Conservation (phyloP, 1,139 yeast genomes). For the Cylindricascospora bacillispora region DNA sequence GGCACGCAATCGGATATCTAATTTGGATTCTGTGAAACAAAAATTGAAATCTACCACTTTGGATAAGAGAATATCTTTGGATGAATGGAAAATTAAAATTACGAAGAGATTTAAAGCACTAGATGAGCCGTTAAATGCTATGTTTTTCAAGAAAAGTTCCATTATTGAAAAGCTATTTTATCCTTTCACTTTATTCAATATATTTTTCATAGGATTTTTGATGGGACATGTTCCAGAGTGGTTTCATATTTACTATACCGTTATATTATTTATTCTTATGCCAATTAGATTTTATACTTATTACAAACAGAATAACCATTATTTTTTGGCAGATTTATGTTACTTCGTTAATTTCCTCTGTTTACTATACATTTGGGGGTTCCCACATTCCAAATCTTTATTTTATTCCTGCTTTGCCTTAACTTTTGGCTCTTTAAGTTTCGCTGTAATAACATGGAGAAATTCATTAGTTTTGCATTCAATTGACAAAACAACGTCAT, state of each 20-base stretch:
- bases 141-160: constrained; percentile 34
- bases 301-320: constrained; percentile 67
- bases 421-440: constrained; percentile 77
- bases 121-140: constrained; percentile 13
- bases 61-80: too few relatives aligned
- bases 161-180: constrained; percentile 73
- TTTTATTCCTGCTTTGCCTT: constrained; percentile 79
- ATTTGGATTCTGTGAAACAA: too few relatives aligned
- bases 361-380: constrained; percentile 65
- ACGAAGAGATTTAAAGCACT: constrained; percentile 12
- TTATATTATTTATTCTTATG: constrained; percentile 48
- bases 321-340: constrained; percentile 85
- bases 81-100: too few relatives aligned
- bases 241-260: constrained; percentile 68
- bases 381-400: constrained; percentile 58
- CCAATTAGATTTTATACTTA: constrained; percentile 80
- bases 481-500: constrained; percentile 84
- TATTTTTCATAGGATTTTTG: constrained; percentile 61
- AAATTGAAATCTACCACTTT: too few relatives aligned
- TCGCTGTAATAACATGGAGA: constrained; percentile 95
- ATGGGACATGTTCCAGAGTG: constrained; percentile 68
- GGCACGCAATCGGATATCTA: too few relatives aligned
- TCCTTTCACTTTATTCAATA: constrained; percentile 54
- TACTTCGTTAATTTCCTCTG: constrained; percentile 74
- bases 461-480: constrained; percentile 87